phyloP scores from a whole-genome alignment of 257 asterid species.

The Linaria vulgaris region DNA sequence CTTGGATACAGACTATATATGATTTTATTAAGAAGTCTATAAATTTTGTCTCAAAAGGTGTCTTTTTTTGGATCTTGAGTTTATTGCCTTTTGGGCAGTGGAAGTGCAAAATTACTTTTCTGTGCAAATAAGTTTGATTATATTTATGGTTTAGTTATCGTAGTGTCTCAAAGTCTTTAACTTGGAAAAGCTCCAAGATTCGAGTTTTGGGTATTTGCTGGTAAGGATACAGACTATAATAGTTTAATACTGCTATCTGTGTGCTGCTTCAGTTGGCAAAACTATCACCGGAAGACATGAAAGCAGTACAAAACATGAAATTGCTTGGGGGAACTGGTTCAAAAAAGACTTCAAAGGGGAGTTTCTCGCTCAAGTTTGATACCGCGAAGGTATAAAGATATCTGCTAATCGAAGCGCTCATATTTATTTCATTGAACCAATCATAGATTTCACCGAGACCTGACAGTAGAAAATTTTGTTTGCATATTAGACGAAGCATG shows the following conservation, averaged over 20 bases:
- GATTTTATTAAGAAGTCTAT: no score
- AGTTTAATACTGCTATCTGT: constrained; percentile 25
- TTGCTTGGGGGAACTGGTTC: constrained; percentile 59
- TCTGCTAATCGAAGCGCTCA: constrained; percentile 10
- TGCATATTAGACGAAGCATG: constrained; percentile 65
- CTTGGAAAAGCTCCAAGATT: not conserved
- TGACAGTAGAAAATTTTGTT: constrained; percentile 39
- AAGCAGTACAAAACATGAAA: constrained; percentile 83
- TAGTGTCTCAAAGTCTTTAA: not conserved
- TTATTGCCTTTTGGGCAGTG: no score
- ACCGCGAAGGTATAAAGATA: constrained; percentile 62
- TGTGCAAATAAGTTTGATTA: no score
- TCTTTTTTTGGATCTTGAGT: no score
- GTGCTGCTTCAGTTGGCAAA: constrained; percentile 71
- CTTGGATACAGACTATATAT: no score
- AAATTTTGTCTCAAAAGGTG: no score
- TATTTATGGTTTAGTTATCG: no score
- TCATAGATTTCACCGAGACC: constrained; percentile 18
- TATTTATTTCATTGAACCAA: constrained; percentile 7
- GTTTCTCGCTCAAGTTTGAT: constrained; percentile 91
- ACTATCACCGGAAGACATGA: constrained; percentile 79
- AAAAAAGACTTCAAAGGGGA: constrained; percentile 60
- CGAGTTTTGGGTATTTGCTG: no score
- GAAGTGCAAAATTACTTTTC: no score
- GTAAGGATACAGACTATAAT: not conserved